phyloP scores from a whole-genome alignment of 805 yeast genomes.

The Teunomyces funiuensis region DNA sequence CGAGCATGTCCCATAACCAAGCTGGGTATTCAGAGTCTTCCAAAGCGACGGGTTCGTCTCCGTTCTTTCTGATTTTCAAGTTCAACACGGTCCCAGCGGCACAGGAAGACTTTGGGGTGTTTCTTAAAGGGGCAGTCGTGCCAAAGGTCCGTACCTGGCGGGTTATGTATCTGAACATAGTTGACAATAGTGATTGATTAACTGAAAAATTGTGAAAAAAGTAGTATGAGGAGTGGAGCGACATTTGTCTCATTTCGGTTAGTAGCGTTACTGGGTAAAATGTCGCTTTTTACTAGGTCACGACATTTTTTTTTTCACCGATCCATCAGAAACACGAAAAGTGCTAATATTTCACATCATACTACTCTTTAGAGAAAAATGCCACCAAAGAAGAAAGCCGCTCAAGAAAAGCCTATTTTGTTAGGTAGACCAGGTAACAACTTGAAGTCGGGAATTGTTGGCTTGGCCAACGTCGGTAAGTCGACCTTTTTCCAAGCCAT shows the following conservation, averaged over 20 bases:
- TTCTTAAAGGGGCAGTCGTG: neutral
- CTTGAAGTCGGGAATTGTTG: constrained; percentile 76
- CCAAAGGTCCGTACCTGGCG: constrained; percentile 1
- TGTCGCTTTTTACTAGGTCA: neutral
- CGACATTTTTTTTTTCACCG: constrained; percentile 6
- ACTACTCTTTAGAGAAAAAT: constrained; percentile 22
- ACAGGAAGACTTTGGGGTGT: constrained; percentile 46
- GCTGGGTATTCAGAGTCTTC: constrained; percentile 89
- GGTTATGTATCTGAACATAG: constrained; percentile 3
- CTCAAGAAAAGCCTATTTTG: constrained; percentile 65
- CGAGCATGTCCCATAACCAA: constrained; percentile 90
- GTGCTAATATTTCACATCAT: neutral
- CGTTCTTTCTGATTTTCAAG: constrained; percentile 71
- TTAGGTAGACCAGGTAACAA: constrained; percentile 73
- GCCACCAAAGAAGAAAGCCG: constrained; percentile 76
- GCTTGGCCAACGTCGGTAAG: constrained; percentile 94
- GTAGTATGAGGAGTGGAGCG: neutral
- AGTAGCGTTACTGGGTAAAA: neutral
- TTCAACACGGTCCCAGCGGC: constrained; percentile 72
- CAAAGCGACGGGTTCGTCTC: constrained; percentile 85
- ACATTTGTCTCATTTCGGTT: constrained; percentile 1
- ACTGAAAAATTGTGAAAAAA: neutral
- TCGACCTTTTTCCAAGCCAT: constrained; percentile 97
- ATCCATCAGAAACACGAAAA: constrained; percentile 2
- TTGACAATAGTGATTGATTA: neutral